These are phyloP conservation scores for Flammula alnicola DNA, from an alignment of 1,284 basidiomycete genomes.

Conservation along the genomic window DNA sequence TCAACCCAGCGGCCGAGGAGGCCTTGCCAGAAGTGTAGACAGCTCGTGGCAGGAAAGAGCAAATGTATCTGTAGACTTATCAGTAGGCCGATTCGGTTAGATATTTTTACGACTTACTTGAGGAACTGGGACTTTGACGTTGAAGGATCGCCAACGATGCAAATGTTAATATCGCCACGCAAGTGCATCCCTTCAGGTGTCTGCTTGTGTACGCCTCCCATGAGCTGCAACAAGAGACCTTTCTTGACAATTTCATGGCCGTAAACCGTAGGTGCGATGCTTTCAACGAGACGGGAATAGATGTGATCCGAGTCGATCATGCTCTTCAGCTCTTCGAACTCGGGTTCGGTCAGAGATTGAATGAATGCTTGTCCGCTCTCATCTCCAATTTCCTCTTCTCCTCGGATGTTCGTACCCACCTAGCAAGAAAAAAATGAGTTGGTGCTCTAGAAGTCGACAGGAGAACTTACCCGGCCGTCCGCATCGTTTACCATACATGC, in stretches of 20 bases:
- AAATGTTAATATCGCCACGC: conserved; percentile 98
- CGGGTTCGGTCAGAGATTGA: conserved; percentile 87
- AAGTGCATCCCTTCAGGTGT: conserved; percentile 96
- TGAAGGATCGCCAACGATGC: conserved; percentile 96
- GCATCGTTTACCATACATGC: conserved; percentile 97
- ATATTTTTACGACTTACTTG: conserved; percentile 64
- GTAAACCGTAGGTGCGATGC: conserved; percentile 98
- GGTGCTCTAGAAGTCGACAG: conserved; percentile 32
- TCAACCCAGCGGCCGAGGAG: conserved; percentile 97
- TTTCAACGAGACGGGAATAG: conserved; percentile 91
- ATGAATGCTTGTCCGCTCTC: conserved; percentile 83
- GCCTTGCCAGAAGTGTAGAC: conserved; percentile 99
- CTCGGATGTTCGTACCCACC: conserved; percentile 85
- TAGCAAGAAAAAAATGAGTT: conserved; percentile 33
- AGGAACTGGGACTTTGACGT: conserved; percentile 99
- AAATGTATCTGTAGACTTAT: conserved; percentile 81
- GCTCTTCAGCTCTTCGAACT: conserved; percentile 91
- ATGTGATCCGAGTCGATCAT: conserved; percentile 97
- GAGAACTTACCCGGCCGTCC: conserved; percentile 74
- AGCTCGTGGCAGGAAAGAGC: conserved; percentile 97
- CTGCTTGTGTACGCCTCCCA: conserved; percentile 99
- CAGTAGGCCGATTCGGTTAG: not conserved
- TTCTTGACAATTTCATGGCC: conserved; percentile 99
- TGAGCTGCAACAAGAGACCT: conserved; percentile 94
- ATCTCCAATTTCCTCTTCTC: conserved; percentile 82